phyloP scores from a whole-genome alignment of 75 land plant species.

The Selaginella tamariscina region DNA sequence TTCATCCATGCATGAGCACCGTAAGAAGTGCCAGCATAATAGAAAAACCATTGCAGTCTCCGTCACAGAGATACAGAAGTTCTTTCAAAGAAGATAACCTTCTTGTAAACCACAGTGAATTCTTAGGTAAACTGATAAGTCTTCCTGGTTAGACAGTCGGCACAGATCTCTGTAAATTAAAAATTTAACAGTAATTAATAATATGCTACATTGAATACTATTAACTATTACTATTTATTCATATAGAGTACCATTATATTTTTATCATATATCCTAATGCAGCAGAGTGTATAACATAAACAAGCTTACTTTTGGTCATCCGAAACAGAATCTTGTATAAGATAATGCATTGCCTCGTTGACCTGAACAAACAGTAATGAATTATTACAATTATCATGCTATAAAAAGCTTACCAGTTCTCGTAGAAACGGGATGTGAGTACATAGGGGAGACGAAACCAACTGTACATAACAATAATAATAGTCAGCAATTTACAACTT shows the following conservation, averaged over 20 bases:
- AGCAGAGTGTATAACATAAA: too few species aligned
- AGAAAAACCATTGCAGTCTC: constrained; percentile 83
- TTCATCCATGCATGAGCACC: constrained; percentile 91
- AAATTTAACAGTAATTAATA: too few species aligned
- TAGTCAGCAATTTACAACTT: not conserved
- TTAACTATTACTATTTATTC: too few species aligned
- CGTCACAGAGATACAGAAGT: constrained; percentile 82
- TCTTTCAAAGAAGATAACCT: constrained; percentile 70
- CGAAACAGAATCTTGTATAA: not conserved
- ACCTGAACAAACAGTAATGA: not conserved
- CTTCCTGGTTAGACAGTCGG: constrained; percentile 13
- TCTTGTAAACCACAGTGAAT: constrained; percentile 45
- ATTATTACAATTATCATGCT: not conserved
- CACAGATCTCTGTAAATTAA: not conserved
- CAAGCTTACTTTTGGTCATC: not conserved
- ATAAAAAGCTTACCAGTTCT: not conserved
- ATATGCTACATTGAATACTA: too few species aligned
- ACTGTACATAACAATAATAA: not conserved
- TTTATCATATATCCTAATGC: too few species aligned
- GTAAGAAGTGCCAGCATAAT: constrained; percentile 84
- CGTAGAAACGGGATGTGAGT: not conserved
- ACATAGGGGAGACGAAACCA: not conserved
- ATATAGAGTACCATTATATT: too few species aligned
- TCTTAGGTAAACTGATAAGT: constrained; percentile 19
- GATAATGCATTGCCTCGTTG: not conserved